phyloP scores from a whole-genome alignment of 176 grass and related monocot species.

The Aegilops umbellulata region DNA sequence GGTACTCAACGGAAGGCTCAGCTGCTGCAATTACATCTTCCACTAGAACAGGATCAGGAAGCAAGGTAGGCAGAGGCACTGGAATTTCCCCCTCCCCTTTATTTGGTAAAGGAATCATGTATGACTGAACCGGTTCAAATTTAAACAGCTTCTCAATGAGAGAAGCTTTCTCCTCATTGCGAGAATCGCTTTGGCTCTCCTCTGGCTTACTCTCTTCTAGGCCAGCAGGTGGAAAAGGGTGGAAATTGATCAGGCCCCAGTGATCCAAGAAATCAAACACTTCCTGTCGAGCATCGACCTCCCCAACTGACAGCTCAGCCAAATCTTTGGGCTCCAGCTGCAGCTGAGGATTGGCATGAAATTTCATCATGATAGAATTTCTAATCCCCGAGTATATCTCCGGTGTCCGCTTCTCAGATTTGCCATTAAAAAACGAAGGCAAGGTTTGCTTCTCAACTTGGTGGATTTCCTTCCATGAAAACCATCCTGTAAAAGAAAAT shows the following conservation, averaged over 20 bases:
- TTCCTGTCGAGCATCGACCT: conserved; percentile 67
- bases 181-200: conserved; percentile 38
- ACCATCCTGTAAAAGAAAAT: conserved; percentile 81
- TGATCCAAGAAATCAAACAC: conserved; percentile 90
- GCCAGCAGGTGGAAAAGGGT: conserved; percentile 71
- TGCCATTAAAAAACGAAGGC: conserved; percentile 85
- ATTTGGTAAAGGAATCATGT: conserved; percentile 59
- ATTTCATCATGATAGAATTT: conserved; percentile 90
- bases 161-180: conserved; percentile 47
- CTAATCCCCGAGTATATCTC: conserved; percentile 77
- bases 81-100: conserved; percentile 59
- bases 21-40: conserved; percentile 62
- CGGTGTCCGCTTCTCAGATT: conserved; percentile 83
- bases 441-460: conserved; percentile 85
- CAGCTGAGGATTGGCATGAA: conserved; percentile 76
- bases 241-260: conserved; percentile 97
- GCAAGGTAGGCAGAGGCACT: conserved; percentile 43
- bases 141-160: conserved; percentile 72
- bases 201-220: conserved; percentile 64
- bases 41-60: conserved; percentile 64
- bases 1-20: conserved; percentile 94
- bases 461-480: conserved; percentile 89
- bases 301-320: conserved; percentile 61
- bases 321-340: conserved; percentile 87
- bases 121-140: conserved; percentile 74